These are phyloP conservation scores for Aurinia saxatilis DNA, from an alignment of 345 rosid genomes.

Conservation along the genomic window DNA sequence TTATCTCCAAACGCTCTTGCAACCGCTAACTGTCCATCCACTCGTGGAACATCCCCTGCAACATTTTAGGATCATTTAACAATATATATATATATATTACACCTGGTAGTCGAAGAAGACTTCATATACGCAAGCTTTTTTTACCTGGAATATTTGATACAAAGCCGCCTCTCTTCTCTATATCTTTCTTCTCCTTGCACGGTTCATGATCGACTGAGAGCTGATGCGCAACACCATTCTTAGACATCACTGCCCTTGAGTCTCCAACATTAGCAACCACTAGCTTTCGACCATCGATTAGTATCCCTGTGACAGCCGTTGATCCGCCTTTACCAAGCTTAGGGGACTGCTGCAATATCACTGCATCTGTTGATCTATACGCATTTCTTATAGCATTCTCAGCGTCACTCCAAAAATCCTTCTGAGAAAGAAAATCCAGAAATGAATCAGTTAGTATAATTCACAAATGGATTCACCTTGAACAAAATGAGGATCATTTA, in stretches of 20 bases:
- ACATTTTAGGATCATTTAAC: no score
- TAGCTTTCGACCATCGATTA: slow-evolving; percentile 63
- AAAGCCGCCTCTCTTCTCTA: slow-evolving; percentile 79
- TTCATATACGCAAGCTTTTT: not conserved
- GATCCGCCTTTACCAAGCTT: slow-evolving; percentile 84
- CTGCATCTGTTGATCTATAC: slow-evolving; percentile 53
- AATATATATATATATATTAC: no score
- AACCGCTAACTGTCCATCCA: slow-evolving; percentile 88
- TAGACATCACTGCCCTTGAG: slow-evolving; percentile 75
- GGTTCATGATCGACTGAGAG: slow-evolving; percentile 85
- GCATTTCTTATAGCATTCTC: slow-evolving; percentile 65
- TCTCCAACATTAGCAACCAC: slow-evolving; percentile 87
- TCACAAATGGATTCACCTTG: not conserved
- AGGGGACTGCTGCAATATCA: slow-evolving; percentile 46
- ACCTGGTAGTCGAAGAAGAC: no score
- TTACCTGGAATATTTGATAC: slow-evolving; percentile 80
- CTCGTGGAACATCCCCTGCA: slow-evolving; percentile 86
- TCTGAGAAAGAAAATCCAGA: slow-evolving; percentile 26
- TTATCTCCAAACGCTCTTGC: slow-evolving; percentile 91
- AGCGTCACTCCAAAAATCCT: slow-evolving; percentile 65
- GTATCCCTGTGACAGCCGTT: slow-evolving; percentile 83
- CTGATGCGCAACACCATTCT: slow-evolving; percentile 59
- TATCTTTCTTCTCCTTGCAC: slow-evolving; percentile 50
- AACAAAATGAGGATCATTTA: not conserved
- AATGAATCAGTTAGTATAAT: not conserved